Base-by-base conservation (phyloP, 371 early-diverging fungal species). In the Mucor racemosus region DNA sequence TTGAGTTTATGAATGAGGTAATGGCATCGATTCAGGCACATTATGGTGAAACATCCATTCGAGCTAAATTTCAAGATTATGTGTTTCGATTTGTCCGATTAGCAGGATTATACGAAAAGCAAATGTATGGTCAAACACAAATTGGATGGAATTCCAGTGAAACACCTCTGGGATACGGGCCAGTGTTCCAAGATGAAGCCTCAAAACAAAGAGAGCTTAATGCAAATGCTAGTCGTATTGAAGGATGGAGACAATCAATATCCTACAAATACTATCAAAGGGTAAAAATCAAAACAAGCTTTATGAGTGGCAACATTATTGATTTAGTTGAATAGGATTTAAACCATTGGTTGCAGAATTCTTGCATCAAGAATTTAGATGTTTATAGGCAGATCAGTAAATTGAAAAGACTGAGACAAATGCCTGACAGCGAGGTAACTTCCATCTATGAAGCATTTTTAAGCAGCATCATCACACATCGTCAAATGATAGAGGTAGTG, bases 11-110 rank as follows among this genome's bases (percentile, higher is more conserved):
- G 80, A 65, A 75, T n/a, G 90, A 90, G 63, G 88, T 94, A 11
- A 72, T 93, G 72, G 73, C 75, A 31, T 90, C 94, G 5, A 92
- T 95, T 36, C 90, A 95, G 55, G 79, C 88, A 7, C 95, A 97
- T 71, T 91, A 92, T 60, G 90, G 92, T 15, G 98, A 97, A 69
- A 87, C 91, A 35, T 84, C 92, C 10, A 90, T 97, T 41, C 89
- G 98, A 3, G 90, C 93, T 58, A 93, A 92, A 65, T 89, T 96
- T 53, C 92, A 95, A 60, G 92, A 91, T 40, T 95, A 95, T 68
- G 86, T 97, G 8, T 85, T 87, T 34, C 87, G 95, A 41, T 94
- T 95, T 74, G 89, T 95, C 21, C 86, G 91, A 33, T 75, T 95
- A 36, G 90, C 93, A 15, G 91, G 92, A 5, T 71, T 91, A 1